Evolutionary conservation across 2,329 filamentous ascomycete species (phyloP).

Genomic region (Ophiosphaerella herpotricha): DNA sequence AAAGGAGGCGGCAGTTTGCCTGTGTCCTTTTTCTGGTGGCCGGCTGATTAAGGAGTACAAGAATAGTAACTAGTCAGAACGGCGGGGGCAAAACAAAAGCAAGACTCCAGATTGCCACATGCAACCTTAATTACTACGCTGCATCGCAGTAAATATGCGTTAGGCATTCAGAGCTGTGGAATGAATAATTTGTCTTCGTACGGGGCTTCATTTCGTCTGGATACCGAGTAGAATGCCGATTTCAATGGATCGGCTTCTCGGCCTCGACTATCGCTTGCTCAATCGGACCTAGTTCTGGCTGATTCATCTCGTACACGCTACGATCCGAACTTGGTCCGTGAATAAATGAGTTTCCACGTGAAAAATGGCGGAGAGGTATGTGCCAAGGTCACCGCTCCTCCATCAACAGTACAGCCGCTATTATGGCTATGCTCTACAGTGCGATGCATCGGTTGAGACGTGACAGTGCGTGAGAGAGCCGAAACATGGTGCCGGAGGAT

Average conservation of each 20-base stretch:
- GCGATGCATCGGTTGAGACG: conserved; percentile 7
- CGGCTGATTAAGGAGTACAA: conserved; percentile 35
- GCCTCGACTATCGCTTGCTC: conserved; percentile 22
- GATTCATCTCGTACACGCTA: conserved; percentile 18
- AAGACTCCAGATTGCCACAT: conserved; percentile 12
- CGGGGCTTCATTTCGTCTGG: neutral
- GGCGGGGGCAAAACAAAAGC: conserved; percentile 20
- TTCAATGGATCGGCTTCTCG: conserved; percentile 5
- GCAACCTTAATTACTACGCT: conserved; percentile 26
- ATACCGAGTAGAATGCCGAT: conserved; percentile 5
- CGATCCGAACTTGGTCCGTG: conserved; percentile 16
- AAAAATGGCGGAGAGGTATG: conserved; percentile 5
- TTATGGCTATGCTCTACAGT: conserved; percentile 2
- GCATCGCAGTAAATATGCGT: neutral
- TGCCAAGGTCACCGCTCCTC: conserved; percentile 1
- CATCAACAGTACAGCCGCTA: conserved; percentile 6
- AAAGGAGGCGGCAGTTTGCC: conserved; percentile 16
- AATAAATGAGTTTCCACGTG: conserved; percentile 9
- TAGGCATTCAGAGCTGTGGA: conserved; percentile 7
- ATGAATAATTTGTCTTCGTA: conserved; percentile 4
- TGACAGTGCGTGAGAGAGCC: neutral
- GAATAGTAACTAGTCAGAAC: conserved; percentile 28
- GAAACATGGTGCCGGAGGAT: neutral
- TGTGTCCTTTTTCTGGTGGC: conserved; percentile 23
- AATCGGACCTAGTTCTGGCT: conserved; percentile 18